Percentiles rank a stretch among this genome's conserved stretches.
These are phyloP conservation scores for Gossypium trilobum DNA, from an alignment of 441 rosid species.

Conservation along the genomic window DNA sequence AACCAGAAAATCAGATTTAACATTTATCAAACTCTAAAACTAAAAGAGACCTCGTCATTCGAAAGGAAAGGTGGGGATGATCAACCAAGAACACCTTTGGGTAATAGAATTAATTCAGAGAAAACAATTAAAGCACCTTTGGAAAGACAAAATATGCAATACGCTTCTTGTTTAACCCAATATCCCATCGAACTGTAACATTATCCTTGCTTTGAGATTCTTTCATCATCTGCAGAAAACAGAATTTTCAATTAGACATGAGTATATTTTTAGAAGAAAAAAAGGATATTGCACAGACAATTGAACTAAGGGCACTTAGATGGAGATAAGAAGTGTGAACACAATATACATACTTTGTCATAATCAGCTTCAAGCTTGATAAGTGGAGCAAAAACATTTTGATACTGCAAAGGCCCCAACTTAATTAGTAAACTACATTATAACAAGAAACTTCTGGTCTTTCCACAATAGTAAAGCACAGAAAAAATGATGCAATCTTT, in stretches of 20 bases:
- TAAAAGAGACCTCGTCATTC: background rate
- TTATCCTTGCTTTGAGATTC: conserved; percentile 99
- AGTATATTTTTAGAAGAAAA: background rate
- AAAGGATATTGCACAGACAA: background rate
- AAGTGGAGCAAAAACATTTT: conserved; percentile 98
- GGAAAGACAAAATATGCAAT: conserved; percentile 93
- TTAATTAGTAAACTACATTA: conserved; percentile 13
- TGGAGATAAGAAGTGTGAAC: background rate
- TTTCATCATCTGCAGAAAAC: conserved; percentile 78
- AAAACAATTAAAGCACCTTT: conserved; percentile 42
- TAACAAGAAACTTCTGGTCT: background rate
- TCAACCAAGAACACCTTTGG: background rate
- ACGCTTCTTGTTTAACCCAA: conserved; percentile 96
- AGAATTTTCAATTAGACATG: conserved; percentile 17
- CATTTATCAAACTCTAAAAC: background rate
- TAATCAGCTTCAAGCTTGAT: conserved; percentile 99
- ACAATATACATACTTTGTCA: conserved; percentile 59
- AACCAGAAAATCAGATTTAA: conserved; percentile 18
- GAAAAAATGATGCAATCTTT: conserved; percentile 8
- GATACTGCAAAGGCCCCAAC: conserved; percentile 56
- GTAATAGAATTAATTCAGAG: background rate
- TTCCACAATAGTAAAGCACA: conserved; percentile 2
- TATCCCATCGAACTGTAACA: conserved; percentile 90
- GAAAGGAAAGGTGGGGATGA: background rate
- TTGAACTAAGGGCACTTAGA: background rate